Conservation (phyloP, 1,139 yeast genomes). For the Kazachstania sp. region DNA sequence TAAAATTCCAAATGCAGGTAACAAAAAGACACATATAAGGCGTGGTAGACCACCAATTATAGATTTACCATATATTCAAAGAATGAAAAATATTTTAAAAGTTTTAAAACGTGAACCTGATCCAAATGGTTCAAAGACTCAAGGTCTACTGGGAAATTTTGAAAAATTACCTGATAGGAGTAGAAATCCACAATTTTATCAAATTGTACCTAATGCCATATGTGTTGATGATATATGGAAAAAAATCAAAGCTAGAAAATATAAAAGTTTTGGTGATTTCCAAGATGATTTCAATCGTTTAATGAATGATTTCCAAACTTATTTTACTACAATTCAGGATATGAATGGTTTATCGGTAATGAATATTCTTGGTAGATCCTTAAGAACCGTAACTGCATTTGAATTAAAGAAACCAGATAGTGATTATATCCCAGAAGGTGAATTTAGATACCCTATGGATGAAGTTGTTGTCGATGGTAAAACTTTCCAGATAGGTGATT, state of each 20-base stretch:
- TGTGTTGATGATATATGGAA: constrained; percentile 75
- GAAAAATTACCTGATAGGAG: constrained; percentile 76
- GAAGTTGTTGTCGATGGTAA: constrained; percentile 63
- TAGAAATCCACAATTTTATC: constrained; percentile 59
- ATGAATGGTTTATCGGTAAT: constrained; percentile 52
- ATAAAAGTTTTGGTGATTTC: constrained; percentile 65
- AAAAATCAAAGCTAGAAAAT: constrained; percentile 79
- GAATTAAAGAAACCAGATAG: constrained; percentile 78
- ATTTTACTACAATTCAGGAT: constrained; percentile 42
- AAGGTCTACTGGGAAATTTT: constrained; percentile 50
- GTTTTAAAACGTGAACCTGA: constrained; percentile 67
- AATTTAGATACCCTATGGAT: constrained; percentile 71
- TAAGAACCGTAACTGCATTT: constrained; percentile 51
- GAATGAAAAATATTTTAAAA: constrained; percentile 80
- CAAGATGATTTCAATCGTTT: constrained; percentile 67
- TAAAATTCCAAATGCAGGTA: background rate
- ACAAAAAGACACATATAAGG: constrained; percentile 35
- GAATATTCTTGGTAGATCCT: constrained; percentile 49
- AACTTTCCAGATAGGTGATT: constrained; percentile 79
- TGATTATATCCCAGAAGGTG: constrained; percentile 63
- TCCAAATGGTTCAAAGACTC: constrained; percentile 41
- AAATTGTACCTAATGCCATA: constrained; percentile 58
- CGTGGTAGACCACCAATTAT: constrained; percentile 96
- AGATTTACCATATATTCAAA: constrained; percentile 86
- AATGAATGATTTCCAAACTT: constrained; percentile 66